Percentiles rank a stretch among this genome's conserved stretches.
These are phyloP conservation scores for Nicotiana knightiana DNA, from an alignment of 257 asterid genomes.

Conservation along the genomic window DNA sequence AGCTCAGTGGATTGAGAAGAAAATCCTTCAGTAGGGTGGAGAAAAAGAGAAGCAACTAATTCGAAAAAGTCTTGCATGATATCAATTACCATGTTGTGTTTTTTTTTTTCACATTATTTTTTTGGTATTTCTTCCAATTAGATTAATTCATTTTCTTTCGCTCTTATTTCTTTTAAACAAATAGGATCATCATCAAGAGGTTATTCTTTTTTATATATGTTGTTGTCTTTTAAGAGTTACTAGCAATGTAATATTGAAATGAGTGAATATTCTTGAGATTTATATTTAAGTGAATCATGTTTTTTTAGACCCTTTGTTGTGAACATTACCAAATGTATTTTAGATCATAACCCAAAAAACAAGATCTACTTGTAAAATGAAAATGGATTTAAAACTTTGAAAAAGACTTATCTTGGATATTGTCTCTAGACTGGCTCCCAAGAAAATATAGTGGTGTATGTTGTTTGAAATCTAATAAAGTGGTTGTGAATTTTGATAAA, in stretches of 20 bases:
- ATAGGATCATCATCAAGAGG: neutral
- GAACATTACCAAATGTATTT: neutral
- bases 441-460: neutral
- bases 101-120: neutral
- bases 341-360: neutral
- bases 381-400: neutral
- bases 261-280: neutral
- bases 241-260: neutral
- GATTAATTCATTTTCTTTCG: neutral
- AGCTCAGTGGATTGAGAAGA: conserved; percentile 28
- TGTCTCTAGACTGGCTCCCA: neutral
- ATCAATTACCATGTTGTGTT: neutral
- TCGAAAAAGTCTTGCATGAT: neutral
- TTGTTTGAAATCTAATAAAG: no score
- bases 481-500: no score
- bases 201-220: neutral
- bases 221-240: neutral
- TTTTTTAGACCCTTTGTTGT: neutral
- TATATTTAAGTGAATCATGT: neutral
- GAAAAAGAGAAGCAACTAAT: conserved; percentile 5
- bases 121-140: neutral
- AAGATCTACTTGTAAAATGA: neutral
- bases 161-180: neutral
- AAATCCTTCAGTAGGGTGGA: conserved; percentile 24
- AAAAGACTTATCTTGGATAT: neutral